Evolutionary conservation across 2,329 filamentous ascomycete species (phyloP), one percentile per base, ranked within the genome.

Genomic region (Acrocalymma vagum): DNA sequence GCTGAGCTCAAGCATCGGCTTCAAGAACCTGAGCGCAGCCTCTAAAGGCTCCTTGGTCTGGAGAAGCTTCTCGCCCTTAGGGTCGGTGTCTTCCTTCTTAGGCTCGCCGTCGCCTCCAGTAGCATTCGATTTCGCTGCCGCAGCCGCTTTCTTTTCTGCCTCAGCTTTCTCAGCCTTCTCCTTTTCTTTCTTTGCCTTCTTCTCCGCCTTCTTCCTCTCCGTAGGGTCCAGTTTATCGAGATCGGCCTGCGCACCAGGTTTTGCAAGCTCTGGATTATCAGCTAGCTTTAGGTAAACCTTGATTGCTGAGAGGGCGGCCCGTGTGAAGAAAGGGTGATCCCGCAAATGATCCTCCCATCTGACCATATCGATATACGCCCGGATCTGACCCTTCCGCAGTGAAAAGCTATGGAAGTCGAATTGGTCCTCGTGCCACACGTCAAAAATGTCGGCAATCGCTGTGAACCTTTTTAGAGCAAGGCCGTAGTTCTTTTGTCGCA

Each of bases 351-450:
- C 92, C 67, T 97, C 93, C 95, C 94, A 99, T 57, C 88, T 84
- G 30, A 99, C 80, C 90, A 99, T 96, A 58, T 96, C 92, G 26
- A 99, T 78, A 65, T 99, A 99, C 1, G 94, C 89, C 41, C 93
- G 81, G 46, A 97, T 90, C 78, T 96, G 93, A 10, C 95, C 95
- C 72, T 97, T 99, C 14, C 94, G 81, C n/a, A 99, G 77, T 14
- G 91, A 96, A 72, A 99, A 99, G 67, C 85, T 90, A 78, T 99
- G 95, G 77, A 99, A 99, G 69, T 99, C 94, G 61, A 97, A 96
- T 64, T 99, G 94, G 60, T 99, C 94, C 68, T 99, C 95, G 65
- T 95, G 88, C 94, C 94, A 99, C 14, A 90, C 85, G 54, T 97
- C 93, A 62, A 99, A 99, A 53, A 99, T 95, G 71, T 89, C 90